phyloP scores from a whole-genome alignment of 192 early-diverging fungal genomes.

The Mortierella claussenii region DNA sequence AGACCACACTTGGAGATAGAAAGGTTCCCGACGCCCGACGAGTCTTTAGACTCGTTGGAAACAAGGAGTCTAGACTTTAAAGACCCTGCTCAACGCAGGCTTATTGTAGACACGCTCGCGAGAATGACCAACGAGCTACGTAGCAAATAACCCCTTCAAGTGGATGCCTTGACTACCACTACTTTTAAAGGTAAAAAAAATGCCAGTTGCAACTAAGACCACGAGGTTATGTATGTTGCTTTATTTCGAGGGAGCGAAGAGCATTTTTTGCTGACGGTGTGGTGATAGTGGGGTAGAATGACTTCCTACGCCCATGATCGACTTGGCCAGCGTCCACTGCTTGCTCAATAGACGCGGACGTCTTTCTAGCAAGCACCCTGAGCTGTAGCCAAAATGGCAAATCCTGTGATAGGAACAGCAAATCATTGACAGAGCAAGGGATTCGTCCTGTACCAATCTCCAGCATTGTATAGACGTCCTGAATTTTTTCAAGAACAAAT shows the following conservation, averaged over 20 bases:
- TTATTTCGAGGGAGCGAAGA: constrained; percentile 34
- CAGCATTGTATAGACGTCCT: constrained; percentile 27
- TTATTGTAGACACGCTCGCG: too few relatives aligned
- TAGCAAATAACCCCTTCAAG: too few relatives aligned
- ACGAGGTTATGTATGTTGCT: too few relatives aligned
- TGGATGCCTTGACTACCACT: too few relatives aligned
- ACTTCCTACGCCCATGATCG: constrained; percentile 24
- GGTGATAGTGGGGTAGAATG: constrained; percentile 40
- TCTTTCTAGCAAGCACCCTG: constrained; percentile 37
- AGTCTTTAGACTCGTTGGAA: too few relatives aligned
- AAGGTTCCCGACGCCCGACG: too few relatives aligned
- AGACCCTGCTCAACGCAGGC: too few relatives aligned
- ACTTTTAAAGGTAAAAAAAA: too few relatives aligned
- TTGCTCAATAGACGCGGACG: constrained; percentile 36
- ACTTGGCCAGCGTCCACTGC: constrained; percentile 36
- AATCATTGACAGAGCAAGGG: constrained; percentile 39
- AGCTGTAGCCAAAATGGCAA: constrained; percentile 36
- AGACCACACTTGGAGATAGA: background rate
- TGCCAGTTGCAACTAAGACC: too few relatives aligned
- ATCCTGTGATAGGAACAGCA: constrained; percentile 33
- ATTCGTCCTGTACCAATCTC: constrained; percentile 37
- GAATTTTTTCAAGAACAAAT: constrained; percentile 26
- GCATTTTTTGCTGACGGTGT: constrained; percentile 30
- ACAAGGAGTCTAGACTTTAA: too few relatives aligned
- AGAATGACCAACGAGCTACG: too few relatives aligned